Base-by-base conservation (phyloP, 768 basidiomycete species). In the Strobilomyces dryophilus region DNA sequence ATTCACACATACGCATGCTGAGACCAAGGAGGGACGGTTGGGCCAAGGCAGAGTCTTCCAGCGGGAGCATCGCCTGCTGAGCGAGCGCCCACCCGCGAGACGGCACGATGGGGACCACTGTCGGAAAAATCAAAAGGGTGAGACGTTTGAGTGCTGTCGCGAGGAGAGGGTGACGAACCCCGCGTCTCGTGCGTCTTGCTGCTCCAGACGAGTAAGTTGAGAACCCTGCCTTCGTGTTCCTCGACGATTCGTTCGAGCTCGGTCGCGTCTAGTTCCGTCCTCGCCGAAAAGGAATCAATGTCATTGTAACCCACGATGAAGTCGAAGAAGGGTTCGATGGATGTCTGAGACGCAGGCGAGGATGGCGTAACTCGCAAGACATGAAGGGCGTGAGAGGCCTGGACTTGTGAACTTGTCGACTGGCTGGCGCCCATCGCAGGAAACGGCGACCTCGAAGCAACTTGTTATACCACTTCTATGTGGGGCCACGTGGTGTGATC, bases 21-120 rank as follows among this genome's bases (percentile, higher is more conserved):
- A 99, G 77, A 1, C 97, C 97, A 24, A 99, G 78, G n/a, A 98
- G 71, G 9, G 94, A 95, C 5, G 95, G 95, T 62, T 89, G 86
- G 5, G 76, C 71, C 18, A 72, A 73, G 8, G 72, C 57, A 15
- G 75, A 66, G 49, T 75, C 74, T 56, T 73, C 68, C 43, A 70
- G 71, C 11, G 71, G 70, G 44, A 73, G 62, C 49, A 51, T 60
- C 20, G 69, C 69, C 51, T 69, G 77, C 69, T 71, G 68, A 3
- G 45, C 66, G 54, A 79, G 76, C 20, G 85, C 81, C 97, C 95
- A 99, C 52, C 76, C 76, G 21, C 93, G 78, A 14, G 93, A 95
- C 20, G 97, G 97, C 2, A 79, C 74, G 47, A 98, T 83, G 6
- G 86, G 78, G 3, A 98, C 90, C 53, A 88, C 94, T 97, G 66